A percentile compares a stretch with the other conserved stretches of the same genome.
phyloP scores from a whole-genome alignment of 2,329 filamentous ascomycete species.

The Colletotrichum echinochloae region DNA sequence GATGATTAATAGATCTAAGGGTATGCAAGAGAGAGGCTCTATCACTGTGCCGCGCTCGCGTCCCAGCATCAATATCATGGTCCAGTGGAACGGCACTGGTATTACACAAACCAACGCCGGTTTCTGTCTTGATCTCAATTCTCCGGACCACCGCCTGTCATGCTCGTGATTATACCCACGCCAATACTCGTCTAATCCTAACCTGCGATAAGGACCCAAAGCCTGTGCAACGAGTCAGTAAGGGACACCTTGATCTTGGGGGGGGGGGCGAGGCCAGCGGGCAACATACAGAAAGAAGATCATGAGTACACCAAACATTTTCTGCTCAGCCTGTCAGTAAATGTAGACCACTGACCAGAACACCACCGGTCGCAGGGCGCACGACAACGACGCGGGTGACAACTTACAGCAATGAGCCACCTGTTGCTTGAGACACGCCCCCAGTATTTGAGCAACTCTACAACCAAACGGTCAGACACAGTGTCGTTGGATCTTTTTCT shows the following conservation, averaged over 20 bases:
- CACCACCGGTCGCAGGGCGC: background rate
- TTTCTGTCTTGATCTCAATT: slow-evolving; percentile 6
- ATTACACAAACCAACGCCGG: slow-evolving; percentile 37
- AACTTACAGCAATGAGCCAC: slow-evolving; percentile 80
- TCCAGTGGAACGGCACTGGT: slow-evolving; percentile 34
- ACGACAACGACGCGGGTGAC: background rate
- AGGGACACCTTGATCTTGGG: slow-evolving; percentile 12
- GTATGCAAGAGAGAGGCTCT: slow-evolving; percentile 35
- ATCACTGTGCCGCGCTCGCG: slow-evolving; percentile 22
- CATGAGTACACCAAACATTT: slow-evolving; percentile 92
- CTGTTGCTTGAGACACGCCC: slow-evolving; percentile 91
- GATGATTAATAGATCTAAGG: slow-evolving; percentile 39
- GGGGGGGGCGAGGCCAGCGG: slow-evolving; percentile 40
- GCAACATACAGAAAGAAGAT: slow-evolving; percentile 80
- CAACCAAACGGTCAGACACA: slow-evolving; percentile 3
- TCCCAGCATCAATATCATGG: slow-evolving; percentile 31
- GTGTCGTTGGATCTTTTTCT: background rate
- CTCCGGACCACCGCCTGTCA: slow-evolving; percentile 1
- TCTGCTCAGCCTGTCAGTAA: slow-evolving; percentile 27
- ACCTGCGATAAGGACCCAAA: slow-evolving; percentile 77
- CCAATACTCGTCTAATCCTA: slow-evolving; percentile 44
- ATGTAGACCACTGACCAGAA: background rate
- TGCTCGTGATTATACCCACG: background rate
- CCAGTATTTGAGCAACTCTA: slow-evolving; percentile 96
- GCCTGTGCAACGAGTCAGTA: slow-evolving; percentile 49